Conservation (phyloP, 164 flowering plant genomes). For the Umbellularia californica region DNA sequence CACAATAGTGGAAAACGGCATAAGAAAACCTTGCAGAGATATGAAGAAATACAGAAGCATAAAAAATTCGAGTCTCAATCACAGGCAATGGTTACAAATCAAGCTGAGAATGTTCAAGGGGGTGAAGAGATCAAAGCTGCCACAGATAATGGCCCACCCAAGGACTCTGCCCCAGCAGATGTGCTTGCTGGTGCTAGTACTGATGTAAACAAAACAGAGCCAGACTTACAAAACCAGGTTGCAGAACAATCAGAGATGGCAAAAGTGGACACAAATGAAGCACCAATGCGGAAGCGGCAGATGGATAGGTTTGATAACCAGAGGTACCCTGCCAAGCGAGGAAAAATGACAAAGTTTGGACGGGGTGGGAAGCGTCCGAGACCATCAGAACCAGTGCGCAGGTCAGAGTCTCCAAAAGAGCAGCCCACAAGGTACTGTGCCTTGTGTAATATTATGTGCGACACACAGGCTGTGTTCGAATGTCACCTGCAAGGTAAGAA, state of each 20-base stretch:
- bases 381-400: constrained; percentile 13
- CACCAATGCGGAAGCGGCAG: constrained; percentile 14
- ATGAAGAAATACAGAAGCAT: constrained; percentile 19
- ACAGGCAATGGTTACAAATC: background rate
- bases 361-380: constrained; percentile 32
- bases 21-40: constrained; percentile 38
- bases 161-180: constrained; percentile 10
- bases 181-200: constrained; percentile 10
- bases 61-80: background rate
- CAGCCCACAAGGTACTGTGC: constrained; percentile 40
- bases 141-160: background rate
- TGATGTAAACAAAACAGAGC: constrained; percentile 10
- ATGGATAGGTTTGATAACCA: constrained; percentile 15
- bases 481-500: constrained; percentile 19
- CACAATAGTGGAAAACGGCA: constrained; percentile 61
- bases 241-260: constrained; percentile 13
- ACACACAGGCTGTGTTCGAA: constrained; percentile 14
- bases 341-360: constrained; percentile 28
- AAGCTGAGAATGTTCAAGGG: constrained; percentile 12
- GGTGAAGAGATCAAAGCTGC: background rate
- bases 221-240: constrained; percentile 13
- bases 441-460: constrained; percentile 42
- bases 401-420: constrained; percentile 33
- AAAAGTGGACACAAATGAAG: constrained; percentile 14
- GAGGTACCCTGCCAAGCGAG: constrained; percentile 27